phyloP scores from a whole-genome alignment of 1,284 basidiomycete genomes.

The Malassezia dermatis region DNA sequence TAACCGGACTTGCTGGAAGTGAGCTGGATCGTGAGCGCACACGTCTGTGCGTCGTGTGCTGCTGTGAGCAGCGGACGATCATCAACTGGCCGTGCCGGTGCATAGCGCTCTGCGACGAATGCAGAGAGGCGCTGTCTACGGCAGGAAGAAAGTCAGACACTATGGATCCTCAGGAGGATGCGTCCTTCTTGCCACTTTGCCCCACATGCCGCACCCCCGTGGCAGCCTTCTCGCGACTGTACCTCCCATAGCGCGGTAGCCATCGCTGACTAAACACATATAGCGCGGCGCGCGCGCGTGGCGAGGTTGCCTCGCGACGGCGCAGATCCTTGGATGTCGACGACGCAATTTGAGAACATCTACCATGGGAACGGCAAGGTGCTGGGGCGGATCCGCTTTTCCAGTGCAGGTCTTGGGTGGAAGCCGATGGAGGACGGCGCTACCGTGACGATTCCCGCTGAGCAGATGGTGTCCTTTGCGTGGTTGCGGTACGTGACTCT shows the following conservation, averaged over 20 bases:
- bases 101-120: conserved; percentile 39
- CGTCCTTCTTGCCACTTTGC: conserved; percentile 22
- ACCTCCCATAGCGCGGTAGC: conserved; percentile 21
- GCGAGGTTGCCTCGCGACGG: neutral
- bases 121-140: conserved; percentile 33
- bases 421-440: conserved; percentile 26
- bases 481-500: conserved; percentile 51
- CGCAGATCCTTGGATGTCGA: conserved; percentile 21
- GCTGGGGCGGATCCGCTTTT: conserved; percentile 57
- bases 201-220: conserved; percentile 37
- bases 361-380: conserved; percentile 65
- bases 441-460: conserved; percentile 38
- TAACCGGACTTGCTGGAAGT: neutral
- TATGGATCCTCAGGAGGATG: neutral
- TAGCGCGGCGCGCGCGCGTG: conserved; percentile 5
- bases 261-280: conserved; percentile 5
- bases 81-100: conserved; percentile 46
- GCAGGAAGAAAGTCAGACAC: conserved; percentile 5
- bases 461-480: conserved; percentile 33
- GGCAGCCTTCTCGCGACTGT: conserved; percentile 29
- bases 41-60: conserved; percentile 27
- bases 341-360: conserved; percentile 67
- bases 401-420: conserved; percentile 40
- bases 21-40: conserved; percentile 15
- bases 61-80: conserved; percentile 26